These are phyloP conservation scores for Silene uniflora DNA, from an alignment of 148 eudicot species.

Conservation along the genomic window DNA sequence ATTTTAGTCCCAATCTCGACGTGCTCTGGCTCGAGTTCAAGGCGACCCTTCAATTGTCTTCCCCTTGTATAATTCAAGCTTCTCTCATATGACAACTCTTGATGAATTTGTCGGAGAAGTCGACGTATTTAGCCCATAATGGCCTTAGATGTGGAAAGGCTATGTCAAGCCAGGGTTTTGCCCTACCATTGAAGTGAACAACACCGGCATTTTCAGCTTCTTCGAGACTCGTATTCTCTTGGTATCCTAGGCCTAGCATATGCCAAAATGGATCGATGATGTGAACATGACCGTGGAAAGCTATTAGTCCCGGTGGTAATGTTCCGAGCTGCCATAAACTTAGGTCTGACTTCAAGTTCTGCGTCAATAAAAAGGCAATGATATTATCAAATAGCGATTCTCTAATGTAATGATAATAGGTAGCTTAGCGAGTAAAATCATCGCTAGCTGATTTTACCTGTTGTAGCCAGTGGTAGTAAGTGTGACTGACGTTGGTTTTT, in stretches of 20 bases:
- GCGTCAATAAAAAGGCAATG: slow-evolving; percentile 22
- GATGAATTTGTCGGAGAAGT: slow-evolving; percentile 68
- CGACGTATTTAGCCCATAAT: slow-evolving; percentile 71
- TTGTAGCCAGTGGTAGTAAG: slow-evolving; percentile 79
- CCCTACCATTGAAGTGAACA: slow-evolving; percentile 82
- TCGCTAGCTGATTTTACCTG: slow-evolving; percentile 35
- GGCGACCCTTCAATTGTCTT: background rate
- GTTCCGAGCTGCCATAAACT: slow-evolving; percentile 98
- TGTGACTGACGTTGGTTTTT: slow-evolving; percentile 62
- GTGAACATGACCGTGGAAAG: slow-evolving; percentile 81
- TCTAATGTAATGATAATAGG: too few species aligned
- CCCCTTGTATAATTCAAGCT: slow-evolving; percentile 22
- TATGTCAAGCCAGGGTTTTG: slow-evolving; percentile 92
- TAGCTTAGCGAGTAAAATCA: background rate
- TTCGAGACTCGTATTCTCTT: slow-evolving; percentile 58
- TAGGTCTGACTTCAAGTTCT: slow-evolving; percentile 88
- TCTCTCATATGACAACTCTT: slow-evolving; percentile 69
- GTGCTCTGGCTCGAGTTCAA: background rate
- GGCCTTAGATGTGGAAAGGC: slow-evolving; percentile 76
- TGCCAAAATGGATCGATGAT: slow-evolving; percentile 80
- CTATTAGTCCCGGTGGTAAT: slow-evolving; percentile 90
- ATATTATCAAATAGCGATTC: background rate
- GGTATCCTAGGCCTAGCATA: slow-evolving; percentile 94
- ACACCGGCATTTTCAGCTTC: slow-evolving; percentile 83
- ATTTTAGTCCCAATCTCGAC: background rate